Conservation (phyloP, 2,329 filamentous ascomycete species). For the Ceratocystis albifundus region DNA sequence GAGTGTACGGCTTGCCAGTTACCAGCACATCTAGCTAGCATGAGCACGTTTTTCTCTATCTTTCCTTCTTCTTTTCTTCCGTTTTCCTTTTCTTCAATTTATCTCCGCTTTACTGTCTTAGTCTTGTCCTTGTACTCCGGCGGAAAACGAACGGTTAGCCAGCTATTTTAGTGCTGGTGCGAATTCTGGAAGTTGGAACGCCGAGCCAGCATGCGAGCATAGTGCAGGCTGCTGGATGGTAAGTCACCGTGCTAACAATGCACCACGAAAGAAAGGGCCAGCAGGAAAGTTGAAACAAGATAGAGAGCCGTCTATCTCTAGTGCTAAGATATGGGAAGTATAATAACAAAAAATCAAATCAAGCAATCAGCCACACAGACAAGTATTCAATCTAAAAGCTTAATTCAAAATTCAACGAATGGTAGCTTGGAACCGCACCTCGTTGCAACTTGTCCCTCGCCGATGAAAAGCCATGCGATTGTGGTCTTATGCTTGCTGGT, state of each 20-base stretch:
- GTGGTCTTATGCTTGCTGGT: not conserved
- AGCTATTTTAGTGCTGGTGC: conserved; percentile 8
- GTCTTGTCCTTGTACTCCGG: not conserved
- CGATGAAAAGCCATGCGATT: not conserved
- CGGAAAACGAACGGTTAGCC: conserved; percentile 6
- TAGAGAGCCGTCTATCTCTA: not conserved
- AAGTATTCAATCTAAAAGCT: not conserved
- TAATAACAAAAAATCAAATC: not conserved
- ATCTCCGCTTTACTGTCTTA: not conserved
- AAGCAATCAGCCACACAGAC: not conserved
- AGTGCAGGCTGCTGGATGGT: not conserved
- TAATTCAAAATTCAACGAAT: conserved; percentile 10
- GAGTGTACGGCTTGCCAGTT: not conserved
- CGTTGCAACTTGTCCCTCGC: not conserved
- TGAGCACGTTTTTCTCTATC: not conserved
- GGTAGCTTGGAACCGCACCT: not conserved
- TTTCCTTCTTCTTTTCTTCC: not conserved
- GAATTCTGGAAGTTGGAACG: not conserved
- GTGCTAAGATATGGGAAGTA: not conserved
- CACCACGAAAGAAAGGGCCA: not conserved
- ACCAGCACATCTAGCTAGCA: not conserved
- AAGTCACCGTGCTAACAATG: conserved; percentile 3
- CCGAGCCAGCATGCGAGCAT: not conserved
- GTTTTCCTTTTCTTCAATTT: not conserved
- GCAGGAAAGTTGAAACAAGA: not conserved